Base-by-base conservation (phyloP, 148 eudicot species). In the Nepenthes mirabilis region DNA sequence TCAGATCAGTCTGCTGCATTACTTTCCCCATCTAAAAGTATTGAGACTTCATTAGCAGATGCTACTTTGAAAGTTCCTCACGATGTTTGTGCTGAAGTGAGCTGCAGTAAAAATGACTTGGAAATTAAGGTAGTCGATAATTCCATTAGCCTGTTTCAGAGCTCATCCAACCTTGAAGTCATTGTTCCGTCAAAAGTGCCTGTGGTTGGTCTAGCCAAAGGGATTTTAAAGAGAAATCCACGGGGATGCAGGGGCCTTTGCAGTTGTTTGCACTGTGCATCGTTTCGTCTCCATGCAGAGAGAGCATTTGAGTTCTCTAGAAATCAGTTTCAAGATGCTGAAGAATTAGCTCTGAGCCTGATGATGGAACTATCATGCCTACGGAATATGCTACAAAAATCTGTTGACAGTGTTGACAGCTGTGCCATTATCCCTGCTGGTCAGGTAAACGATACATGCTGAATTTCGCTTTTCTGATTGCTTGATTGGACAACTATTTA, bases 161-260 rank as follows among this genome's bases (percentile, higher is more conserved):
- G 67, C 52, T 60, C 64, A 1, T 48, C 72, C 33, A 62, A 48
- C 37, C 35, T 40, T 56, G 75, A 36, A 63, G 65, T 14, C 55
- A 55, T 10, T 59, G 64, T 58, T 54, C 55, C 74, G 52, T 60
- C 74, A 3, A 56, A 36, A 47, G 52, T 2, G 54, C 63, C 32
- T 49, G 52, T 6, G 34, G 69, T 37, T 57, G 60, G 72, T 55
- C 43, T 40, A 43, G 53, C 63, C 8, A 85, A 68, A 37, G 89
- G 96, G 13, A 88, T 88, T 63, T 67, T 85, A 14, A 88, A 76
- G 78, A 85, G 70, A 68, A 88, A 77, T 76, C 91, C 86, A 33
- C 63, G 75, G 53, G 91, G 96, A 33, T 88, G 96, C 67, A 72
- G 91, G 67, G 96, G 91, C 47, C 67, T 82, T 34, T 85, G 96